A percentile compares a stretch with the other conserved stretches of the same genome.
Conservation (phyloP, 1,284 basidiomycete species). For the Ceratobasidium sp. region DNA sequence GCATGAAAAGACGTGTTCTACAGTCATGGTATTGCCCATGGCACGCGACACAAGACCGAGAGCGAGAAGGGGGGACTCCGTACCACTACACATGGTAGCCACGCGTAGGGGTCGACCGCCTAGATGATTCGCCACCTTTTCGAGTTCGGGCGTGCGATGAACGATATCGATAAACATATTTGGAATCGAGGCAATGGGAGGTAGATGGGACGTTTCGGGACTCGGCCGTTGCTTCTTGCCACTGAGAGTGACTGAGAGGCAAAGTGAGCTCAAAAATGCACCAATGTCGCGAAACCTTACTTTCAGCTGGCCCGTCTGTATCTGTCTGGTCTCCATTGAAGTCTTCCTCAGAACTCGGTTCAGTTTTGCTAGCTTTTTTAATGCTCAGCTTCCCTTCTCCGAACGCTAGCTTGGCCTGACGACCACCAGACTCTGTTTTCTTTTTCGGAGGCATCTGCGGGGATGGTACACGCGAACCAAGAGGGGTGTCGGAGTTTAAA, state of each 20-base stretch:
- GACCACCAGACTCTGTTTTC: conserved; percentile 1
- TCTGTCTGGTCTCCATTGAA: conserved; percentile 29
- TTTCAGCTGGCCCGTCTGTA: conserved; percentile 13
- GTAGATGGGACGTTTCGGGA: conserved; percentile 67
- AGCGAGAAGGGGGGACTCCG: conserved; percentile 91
- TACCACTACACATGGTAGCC: conserved; percentile 97
- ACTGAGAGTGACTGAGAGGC: neutral
- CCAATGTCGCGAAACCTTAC: neutral
- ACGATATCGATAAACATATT: conserved; percentile 88
- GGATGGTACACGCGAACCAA: neutral
- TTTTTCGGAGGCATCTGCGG: conserved; percentile 36
- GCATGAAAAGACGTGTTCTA: conserved; percentile 95
- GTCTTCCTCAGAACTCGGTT: conserved; percentile 23
- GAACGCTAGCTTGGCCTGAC: conserved; percentile 31
- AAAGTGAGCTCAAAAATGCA: neutral
- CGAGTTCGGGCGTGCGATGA: conserved; percentile 70
- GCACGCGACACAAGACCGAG: conserved; percentile 80
- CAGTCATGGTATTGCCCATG: conserved; percentile 69
- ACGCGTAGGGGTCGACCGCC: conserved; percentile 86
- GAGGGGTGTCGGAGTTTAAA: conserved; percentile 5
- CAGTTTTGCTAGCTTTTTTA: conserved; percentile 28
- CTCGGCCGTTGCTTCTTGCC: conserved; percentile 45
- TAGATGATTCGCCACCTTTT: conserved; percentile 71
- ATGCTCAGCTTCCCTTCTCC: conserved; percentile 24
- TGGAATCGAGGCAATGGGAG: conserved; percentile 83